Conservation (phyloP, 768 basidiomycete genomes). For the Lactifluus volemus region DNA sequence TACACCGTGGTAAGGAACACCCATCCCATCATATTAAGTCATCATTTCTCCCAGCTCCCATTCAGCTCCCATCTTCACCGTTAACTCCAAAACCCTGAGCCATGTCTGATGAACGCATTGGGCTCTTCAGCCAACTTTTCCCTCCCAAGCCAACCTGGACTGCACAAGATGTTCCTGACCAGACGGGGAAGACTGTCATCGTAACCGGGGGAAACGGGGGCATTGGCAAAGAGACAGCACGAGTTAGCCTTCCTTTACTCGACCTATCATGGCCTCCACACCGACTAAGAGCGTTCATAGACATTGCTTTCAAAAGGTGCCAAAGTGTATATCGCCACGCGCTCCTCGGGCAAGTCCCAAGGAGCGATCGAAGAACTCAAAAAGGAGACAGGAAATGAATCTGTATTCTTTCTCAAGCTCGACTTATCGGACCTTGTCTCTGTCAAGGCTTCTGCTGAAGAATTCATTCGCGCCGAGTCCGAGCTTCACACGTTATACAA, state of each 20-base stretch:
- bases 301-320: not conserved
- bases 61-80: too few species aligned
- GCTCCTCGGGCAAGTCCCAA: not conserved
- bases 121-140: not conserved
- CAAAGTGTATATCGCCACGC: not conserved
- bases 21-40: not conserved
- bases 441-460: not conserved
- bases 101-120: not conserved
- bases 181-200: not conserved
- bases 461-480: not conserved
- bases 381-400: not conserved
- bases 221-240: not conserved
- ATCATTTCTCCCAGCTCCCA: not conserved
- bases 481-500: conserved; percentile 3
- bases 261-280: too few species aligned
- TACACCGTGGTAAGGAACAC: not conserved
- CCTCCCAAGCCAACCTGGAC: not conserved
- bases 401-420: not conserved
- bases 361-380: not conserved
- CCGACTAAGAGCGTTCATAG: not conserved
- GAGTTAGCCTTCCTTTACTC: not conserved
- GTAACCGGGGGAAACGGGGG: not conserved
- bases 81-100: not conserved
- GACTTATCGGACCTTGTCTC: conserved; percentile 1
- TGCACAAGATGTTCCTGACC: not conserved